Conservation (phyloP, 345 rosid species). For the Arabis hirsuta region DNA sequence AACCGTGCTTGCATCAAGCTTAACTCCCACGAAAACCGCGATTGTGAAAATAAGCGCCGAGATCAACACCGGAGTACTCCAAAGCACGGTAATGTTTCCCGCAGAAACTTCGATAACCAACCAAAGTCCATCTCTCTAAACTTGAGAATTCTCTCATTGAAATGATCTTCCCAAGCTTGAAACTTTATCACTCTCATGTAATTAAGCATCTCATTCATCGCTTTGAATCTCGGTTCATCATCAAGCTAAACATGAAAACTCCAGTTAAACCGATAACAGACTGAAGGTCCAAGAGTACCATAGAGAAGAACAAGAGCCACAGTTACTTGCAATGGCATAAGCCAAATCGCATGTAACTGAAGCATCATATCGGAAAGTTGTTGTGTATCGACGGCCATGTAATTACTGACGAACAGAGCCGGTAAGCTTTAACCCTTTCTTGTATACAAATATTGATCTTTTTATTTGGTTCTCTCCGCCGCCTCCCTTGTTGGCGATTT, state of each 20-base stretch:
- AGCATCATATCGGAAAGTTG: too few species aligned
- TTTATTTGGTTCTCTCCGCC: too few species aligned
- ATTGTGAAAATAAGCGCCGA: conserved; percentile 77
- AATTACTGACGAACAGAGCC: too few species aligned
- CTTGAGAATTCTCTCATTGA: conserved; percentile 69
- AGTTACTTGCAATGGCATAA: too few species aligned
- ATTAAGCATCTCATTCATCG: conserved; percentile 90
- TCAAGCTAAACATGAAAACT: conserved; percentile 56
- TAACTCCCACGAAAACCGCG: conserved; percentile 67
- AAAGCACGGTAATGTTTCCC: conserved; percentile 69
- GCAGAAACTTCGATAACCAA: conserved; percentile 90
- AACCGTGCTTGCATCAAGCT: conserved; percentile 82
- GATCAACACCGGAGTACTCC: conserved; percentile 81
- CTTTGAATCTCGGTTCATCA: conserved; percentile 87
- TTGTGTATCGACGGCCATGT: too few species aligned
- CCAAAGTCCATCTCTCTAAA: conserved; percentile 73
- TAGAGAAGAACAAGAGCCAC: too few species aligned
- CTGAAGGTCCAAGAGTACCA: conserved; percentile 61
- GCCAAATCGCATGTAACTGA: too few species aligned
- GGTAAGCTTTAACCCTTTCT: too few species aligned
- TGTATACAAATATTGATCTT: too few species aligned
- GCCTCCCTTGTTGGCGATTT: too few species aligned
- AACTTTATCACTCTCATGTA: conserved; percentile 95
- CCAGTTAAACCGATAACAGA: conserved; percentile 61
- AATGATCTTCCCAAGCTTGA: conserved; percentile 96